phyloP scores from a whole-genome alignment of 345 rosid genomes.

The Syzygium jambos region DNA sequence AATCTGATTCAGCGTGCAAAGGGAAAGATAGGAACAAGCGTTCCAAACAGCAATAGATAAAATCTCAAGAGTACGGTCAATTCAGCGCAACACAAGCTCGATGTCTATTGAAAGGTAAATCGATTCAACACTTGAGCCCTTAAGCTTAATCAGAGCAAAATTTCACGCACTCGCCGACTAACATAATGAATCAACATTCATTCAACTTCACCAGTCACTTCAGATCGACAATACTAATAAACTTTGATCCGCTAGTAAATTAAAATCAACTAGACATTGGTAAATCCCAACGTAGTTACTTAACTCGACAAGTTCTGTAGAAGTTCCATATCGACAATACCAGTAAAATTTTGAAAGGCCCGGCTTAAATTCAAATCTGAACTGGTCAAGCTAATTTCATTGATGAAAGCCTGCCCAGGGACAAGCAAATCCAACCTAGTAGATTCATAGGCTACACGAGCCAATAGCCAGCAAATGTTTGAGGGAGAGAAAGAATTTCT shows the following conservation, averaged over 20 bases:
- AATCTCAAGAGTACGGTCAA: background rate
- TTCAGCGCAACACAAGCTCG: background rate
- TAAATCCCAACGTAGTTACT: too few species aligned
- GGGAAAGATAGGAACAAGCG: background rate
- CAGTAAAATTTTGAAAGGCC: background rate
- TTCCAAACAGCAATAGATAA: background rate
- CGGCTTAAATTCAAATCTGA: background rate
- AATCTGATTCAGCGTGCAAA: background rate
- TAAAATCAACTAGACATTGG: background rate
- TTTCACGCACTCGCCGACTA: background rate
- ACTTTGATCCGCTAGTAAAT: background rate
- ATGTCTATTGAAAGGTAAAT: background rate
- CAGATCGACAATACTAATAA: background rate
- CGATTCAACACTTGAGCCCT: background rate
- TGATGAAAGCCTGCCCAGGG: constrained; percentile 24
- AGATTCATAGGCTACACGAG: constrained; percentile 15
- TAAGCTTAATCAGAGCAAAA: background rate
- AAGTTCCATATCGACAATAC: too few species aligned
- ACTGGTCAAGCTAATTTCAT: background rate
- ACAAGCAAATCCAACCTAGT: constrained; percentile 12
- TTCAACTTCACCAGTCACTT: background rate
- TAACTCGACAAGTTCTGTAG: background rate
- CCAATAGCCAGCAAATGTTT: constrained; percentile 12
- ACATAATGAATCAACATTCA: background rate
- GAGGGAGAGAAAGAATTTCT: constrained; percentile 39